A percentile compares a stretch with the other conserved stretches of the same genome.
These are phyloP conservation scores for Ustilago cynodontis DNA, from an alignment of 1,284 basidiomycete genomes.

Conservation along the genomic window DNA sequence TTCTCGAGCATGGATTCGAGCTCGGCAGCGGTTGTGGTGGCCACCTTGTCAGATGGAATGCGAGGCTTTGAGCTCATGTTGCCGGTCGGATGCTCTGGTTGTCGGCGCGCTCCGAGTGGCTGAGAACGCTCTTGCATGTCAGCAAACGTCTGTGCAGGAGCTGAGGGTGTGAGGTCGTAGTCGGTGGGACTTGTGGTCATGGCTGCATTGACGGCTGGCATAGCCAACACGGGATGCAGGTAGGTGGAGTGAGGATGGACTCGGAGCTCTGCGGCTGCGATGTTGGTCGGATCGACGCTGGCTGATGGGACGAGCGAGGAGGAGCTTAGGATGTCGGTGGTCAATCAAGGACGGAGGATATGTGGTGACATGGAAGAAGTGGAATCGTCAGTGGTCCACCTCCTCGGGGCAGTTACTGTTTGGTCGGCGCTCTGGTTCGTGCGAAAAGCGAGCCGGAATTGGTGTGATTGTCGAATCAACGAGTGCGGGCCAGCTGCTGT, in stretches of 20 bases:
- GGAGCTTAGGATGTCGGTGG: background rate
- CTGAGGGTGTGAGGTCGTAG: constrained; percentile 43
- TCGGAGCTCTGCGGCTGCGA: background rate
- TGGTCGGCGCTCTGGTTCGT: background rate
- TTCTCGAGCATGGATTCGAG: constrained; percentile 16
- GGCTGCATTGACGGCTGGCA: constrained; percentile 10
- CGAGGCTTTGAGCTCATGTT: background rate
- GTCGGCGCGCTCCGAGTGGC: constrained; percentile 20
- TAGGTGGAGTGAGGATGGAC: background rate
- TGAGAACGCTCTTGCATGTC: constrained; percentile 36
- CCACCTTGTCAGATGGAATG: background rate
- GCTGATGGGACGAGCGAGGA: background rate
- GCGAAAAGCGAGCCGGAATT: background rate
- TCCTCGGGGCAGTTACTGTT: background rate
- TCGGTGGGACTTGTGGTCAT: constrained; percentile 21
- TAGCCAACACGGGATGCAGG: background rate
- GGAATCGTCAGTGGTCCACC: background rate
- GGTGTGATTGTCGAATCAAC: too few species aligned
- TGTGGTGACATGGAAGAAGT: background rate
- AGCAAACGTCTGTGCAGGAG: constrained; percentile 38
- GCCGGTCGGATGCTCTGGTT: constrained; percentile 4
- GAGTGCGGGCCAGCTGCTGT: background rate
- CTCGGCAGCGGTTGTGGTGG: constrained; percentile 10
- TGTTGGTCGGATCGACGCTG: background rate
- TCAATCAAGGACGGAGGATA: background rate